phyloP scores from a whole-genome alignment of 805 yeast genomes.

The Diddensiella transvaalensis region DNA sequence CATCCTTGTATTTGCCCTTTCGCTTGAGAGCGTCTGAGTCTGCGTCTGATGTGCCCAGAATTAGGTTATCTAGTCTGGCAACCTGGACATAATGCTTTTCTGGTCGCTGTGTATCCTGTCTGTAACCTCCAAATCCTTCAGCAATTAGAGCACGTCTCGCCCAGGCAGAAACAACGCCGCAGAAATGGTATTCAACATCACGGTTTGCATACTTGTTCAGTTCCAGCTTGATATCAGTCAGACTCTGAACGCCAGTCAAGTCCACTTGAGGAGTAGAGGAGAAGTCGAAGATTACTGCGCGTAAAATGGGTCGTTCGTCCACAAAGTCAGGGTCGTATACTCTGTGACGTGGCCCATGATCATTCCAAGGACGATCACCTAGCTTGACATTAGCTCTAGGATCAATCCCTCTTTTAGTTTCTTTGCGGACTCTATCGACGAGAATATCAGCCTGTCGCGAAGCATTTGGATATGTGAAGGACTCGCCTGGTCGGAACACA shows the following conservation, averaged over 20 bases:
- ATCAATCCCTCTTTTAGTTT: conserved; percentile 57
- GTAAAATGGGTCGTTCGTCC: conserved; percentile 63
- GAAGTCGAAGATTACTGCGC: conserved; percentile 76
- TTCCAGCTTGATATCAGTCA: conserved; percentile 72
- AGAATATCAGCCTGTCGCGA: conserved; percentile 68
- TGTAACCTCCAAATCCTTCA: conserved; percentile 71
- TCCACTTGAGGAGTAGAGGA: conserved; percentile 73
- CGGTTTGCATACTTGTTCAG: conserved; percentile 70
- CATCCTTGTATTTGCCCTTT: conserved; percentile 18
- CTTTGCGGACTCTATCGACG: conserved; percentile 58
- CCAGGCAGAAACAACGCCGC: conserved; percentile 85
- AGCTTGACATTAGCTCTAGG: conserved; percentile 24
- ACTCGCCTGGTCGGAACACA: conserved; percentile 78
- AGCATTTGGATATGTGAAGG: conserved; percentile 78
- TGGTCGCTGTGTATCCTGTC: conserved; percentile 34
- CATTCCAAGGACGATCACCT: conserved; percentile 85
- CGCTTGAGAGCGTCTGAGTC: conserved; percentile 10
- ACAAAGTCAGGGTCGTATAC: conserved; percentile 27
- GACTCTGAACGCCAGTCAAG: conserved; percentile 72
- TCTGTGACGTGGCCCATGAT: conserved; percentile 59
- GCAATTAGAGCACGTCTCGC: conserved; percentile 68
- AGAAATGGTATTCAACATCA: conserved; percentile 85
- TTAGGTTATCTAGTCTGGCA: conserved; percentile 15
- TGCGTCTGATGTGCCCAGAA: conserved; percentile 15
- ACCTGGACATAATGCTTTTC: conserved; percentile 21